Base-by-base conservation (phyloP, 371 early-diverging fungal genomes). In the Aphelidium insulamus region DNA sequence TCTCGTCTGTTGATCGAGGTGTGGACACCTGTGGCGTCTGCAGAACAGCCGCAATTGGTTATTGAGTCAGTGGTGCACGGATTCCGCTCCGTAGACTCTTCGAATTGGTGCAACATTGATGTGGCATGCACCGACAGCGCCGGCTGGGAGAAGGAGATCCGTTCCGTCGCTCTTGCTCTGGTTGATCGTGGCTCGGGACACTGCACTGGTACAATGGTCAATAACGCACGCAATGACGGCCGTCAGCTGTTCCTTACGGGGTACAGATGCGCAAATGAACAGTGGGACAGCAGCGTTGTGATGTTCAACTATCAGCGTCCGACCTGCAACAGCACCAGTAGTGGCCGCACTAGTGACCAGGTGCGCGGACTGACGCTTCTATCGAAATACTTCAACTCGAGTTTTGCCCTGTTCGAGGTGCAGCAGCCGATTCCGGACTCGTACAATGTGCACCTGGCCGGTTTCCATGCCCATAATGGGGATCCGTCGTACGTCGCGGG, bases 21-120 rank as follows among this genome's bases (percentile, higher is more conserved):
- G 6, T 45, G 37, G 17, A n/a, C n/a, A n/a, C n/a, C n/a, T n/a
- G n/a, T n/a, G n/a, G n/a, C n/a, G n/a, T n/a, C n/a, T n/a, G n/a
- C n/a, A n/a, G n/a, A n/a, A n/a, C n/a, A n/a, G n/a, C n/a, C n/a
- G n/a, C n/a, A n/a, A n/a, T n/a, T n/a, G n/a, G n/a, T n/a, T n/a
- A n/a, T n/a, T n/a, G n/a, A n/a, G n/a, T n/a, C n/a, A n/a, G 16
- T 6, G 12, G 12, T 7, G 27, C 31, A 0, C 31, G 32, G 4
- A 30, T 28, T 24, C 32, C 40, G 2, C 36, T 45, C 4, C 21
- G 40, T 16, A 40, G n/a, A n/a, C n/a, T n/a, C 40, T 32, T 57
- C 57, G 11, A 59, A 59, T 24, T 48, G 43, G 34, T 62, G 62
- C 15, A 61, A 62, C 19, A 20, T 62, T 3, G 58, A 62, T 33